Percentiles rank a stretch among this genome's conserved stretches.
phyloP scores from a whole-genome alignment of 1,139 yeast genomes.

The Pneumocystis carinii region DNA sequence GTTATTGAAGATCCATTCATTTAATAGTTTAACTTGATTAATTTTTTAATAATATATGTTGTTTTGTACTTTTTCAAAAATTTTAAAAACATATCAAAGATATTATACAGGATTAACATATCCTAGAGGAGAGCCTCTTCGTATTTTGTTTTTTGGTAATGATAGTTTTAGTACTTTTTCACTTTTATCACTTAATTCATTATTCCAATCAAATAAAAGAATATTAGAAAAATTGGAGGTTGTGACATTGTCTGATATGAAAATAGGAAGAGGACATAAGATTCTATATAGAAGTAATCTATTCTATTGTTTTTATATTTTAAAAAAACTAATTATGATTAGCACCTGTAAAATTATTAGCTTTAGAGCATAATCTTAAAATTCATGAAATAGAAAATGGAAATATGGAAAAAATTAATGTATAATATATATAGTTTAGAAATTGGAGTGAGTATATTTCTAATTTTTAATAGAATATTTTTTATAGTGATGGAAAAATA shows the following conservation, averaged over 20 bases:
- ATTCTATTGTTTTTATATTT: background rate
- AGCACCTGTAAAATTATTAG: background rate
- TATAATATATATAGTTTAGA: background rate
- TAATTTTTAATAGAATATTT: constrained; percentile 17
- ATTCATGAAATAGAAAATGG: background rate
- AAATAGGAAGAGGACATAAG: background rate
- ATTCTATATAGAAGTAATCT: background rate
- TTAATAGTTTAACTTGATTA: background rate
- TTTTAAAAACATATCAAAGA: background rate
- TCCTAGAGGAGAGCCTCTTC: background rate
- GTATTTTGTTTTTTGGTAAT: background rate
- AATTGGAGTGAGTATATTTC: background rate
- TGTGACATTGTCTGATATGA: background rate
- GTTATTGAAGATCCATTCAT: background rate
- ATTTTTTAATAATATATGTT: background rate
- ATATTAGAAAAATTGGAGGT: background rate
- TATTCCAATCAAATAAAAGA: background rate
- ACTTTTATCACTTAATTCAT: constrained; percentile 15
- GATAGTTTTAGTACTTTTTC: constrained; percentile 9
- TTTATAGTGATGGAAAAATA: background rate
- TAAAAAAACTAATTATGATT: background rate
- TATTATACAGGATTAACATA: background rate
- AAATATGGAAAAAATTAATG: background rate
- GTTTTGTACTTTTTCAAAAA: background rate
- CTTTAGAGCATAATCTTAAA: background rate